Base-by-base conservation (phyloP, 495 filamentous ascomycete genomes). In the Tetracladium marchalianum region DNA sequence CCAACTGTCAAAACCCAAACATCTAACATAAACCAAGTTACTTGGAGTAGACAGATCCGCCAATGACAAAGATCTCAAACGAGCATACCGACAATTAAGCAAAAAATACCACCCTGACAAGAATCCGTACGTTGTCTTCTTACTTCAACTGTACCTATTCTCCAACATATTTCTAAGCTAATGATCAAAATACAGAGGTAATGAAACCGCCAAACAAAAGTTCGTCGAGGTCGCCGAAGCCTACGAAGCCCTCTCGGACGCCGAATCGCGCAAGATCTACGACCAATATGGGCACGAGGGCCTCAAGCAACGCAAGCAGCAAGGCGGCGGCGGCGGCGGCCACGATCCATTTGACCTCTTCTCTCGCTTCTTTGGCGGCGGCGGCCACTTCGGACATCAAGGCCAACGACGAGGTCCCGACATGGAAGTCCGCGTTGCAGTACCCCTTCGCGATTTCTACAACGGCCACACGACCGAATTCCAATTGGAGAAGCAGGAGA, bases 41-140 rank as follows among this genome's bases (percentile, higher is more conserved):
- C 77, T 98, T 31, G 87, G 84, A 40, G 62, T 98, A 56, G 73
- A 84, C 59, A 88, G 82, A 60, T 70, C 78, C 16, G 90, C 92
- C 3, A 84, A 78, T 11, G 90, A 95, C 40, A 79, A 78, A 55
- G 87, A 97, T 59, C 89, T 98, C 66, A 99, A 97, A 66, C 80
- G 83, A n/a, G 93, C 92, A 31, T 99, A 99, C 65, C 78, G 88
- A 41, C 83, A 77, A 40, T 68, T 97, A 4, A 92, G 85, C 73
- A 96, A 96, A 66, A 94, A 95, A 67, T 95, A 75, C 64, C 92
- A 99, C 58, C 92, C 92, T 0, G 92, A 99, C 62, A 99, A 99
- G 76, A 99, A 99, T 53, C 92, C 92, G 87, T 94, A 68, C 57
- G 84, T 75, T 42, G 19, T 41, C 35, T 46, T 39, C 27, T 37